Conservation (phyloP, 2,329 filamentous ascomycete species). For the Paracorniculantispora psalliotae region DNA sequence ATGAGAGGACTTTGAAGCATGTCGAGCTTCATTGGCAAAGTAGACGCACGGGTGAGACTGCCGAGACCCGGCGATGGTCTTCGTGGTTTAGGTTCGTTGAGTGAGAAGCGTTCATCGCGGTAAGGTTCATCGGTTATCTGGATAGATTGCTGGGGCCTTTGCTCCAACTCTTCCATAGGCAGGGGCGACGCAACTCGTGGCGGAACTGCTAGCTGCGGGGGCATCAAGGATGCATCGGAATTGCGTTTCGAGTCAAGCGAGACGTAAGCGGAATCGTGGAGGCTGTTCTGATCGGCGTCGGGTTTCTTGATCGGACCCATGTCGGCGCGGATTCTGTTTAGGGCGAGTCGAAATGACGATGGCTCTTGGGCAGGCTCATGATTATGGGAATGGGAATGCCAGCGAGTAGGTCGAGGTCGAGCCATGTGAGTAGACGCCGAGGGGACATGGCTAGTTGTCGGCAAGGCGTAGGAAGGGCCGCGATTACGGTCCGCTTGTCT, state of each 20-base stretch:
- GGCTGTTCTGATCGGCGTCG: slow-evolving; percentile 35
- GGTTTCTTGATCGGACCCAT: slow-evolving; percentile 15
- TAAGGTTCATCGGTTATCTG: slow-evolving; percentile 37
- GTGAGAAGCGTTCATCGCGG: slow-evolving; percentile 49
- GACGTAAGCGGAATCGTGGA: slow-evolving; percentile 50
- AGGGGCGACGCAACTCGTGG: slow-evolving; percentile 38
- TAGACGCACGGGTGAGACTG: slow-evolving; percentile 38
- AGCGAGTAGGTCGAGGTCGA: slow-evolving; percentile 41
- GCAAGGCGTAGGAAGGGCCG: slow-evolving; percentile 41
- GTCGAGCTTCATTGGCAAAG: slow-evolving; percentile 47
- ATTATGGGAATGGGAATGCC: slow-evolving; percentile 46
- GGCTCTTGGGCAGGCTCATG: not conserved
- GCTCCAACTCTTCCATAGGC: slow-evolving; percentile 24
- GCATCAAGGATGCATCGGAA: slow-evolving; percentile 43
- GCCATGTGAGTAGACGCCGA: slow-evolving; percentile 24
- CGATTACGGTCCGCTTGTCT: slow-evolving; percentile 64
- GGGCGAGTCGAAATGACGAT: slow-evolving; percentile 8
- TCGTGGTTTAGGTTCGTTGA: slow-evolving; percentile 42
- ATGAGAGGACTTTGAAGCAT: slow-evolving; percentile 47
- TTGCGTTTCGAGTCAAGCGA: slow-evolving; percentile 51
- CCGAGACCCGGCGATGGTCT: slow-evolving; percentile 28
- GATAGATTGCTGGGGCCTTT: slow-evolving; percentile 5
- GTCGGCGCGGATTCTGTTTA: slow-evolving; percentile 10
- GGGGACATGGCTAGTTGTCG: slow-evolving; percentile 36
- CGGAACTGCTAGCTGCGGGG: slow-evolving; percentile 34